Evolutionary conservation across 768 basidiomycete species (phyloP).

Genomic region (Neoboletus brunneissimus): DNA sequence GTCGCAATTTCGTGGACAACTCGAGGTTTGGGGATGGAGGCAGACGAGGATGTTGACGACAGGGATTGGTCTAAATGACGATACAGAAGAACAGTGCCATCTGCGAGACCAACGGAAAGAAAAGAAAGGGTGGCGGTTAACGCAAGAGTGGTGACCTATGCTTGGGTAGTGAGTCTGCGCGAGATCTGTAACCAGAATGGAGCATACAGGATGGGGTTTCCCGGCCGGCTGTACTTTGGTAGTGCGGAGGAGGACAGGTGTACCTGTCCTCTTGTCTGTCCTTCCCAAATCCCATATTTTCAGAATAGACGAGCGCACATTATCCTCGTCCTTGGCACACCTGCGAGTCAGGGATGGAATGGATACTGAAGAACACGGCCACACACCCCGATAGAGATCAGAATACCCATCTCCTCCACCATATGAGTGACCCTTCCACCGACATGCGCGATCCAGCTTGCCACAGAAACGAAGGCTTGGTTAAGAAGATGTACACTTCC

Average conservation of each 20-base stretch:
- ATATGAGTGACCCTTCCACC: conserved; percentile 84
- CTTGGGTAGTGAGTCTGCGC: neutral
- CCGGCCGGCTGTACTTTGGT: conserved; percentile 73
- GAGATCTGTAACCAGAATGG: neutral
- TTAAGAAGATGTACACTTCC: conserved; percentile 78
- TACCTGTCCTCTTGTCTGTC: conserved; percentile 59
- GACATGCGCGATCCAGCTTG: conserved; percentile 78
- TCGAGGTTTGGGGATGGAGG: conserved; percentile 84
- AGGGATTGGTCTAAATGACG: conserved; percentile 90
- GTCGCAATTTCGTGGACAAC: conserved; percentile 78
- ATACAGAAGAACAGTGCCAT: conserved; percentile 90
- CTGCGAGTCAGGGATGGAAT: conserved; percentile 11
- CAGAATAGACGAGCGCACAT: conserved; percentile 60
- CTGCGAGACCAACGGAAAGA: conserved; percentile 90
- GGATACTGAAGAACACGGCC: neutral
- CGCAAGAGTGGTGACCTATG: conserved; percentile 74
- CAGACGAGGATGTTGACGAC: conserved; percentile 56
- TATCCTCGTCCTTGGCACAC: conserved; percentile 65
- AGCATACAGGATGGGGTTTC: conserved; percentile 71
- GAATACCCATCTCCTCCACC: conserved; percentile 72
- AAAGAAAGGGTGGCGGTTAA: conserved; percentile 75
- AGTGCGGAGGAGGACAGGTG: conserved; percentile 67
- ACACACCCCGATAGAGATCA: conserved; percentile 88
- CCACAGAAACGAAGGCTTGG: conserved; percentile 64
- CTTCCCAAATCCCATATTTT: conserved; percentile 89